Conservation (phyloP, 2,329 filamentous ascomycete genomes). For the Ascochyta koolunga region DNA sequence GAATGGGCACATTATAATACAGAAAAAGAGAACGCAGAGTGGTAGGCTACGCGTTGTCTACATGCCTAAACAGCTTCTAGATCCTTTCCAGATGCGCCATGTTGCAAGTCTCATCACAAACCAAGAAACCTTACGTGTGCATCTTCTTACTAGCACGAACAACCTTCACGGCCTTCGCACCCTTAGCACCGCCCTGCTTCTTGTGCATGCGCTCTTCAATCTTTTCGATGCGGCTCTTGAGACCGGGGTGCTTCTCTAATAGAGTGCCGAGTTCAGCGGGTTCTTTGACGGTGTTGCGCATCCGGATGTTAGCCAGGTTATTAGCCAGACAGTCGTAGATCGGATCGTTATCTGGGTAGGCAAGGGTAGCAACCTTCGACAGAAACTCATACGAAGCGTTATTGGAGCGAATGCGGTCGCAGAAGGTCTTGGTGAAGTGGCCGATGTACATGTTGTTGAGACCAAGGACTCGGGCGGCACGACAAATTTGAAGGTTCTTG, state of each 20-base stretch:
- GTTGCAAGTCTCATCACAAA: too few relatives aligned
- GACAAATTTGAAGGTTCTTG: slow-evolving; percentile 34
- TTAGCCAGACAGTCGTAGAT: slow-evolving; percentile 38
- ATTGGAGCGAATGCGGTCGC: slow-evolving; percentile 33
- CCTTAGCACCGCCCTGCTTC: not conserved
- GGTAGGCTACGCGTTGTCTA: too few relatives aligned
- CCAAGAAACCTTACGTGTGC: too few relatives aligned
- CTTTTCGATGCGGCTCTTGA: slow-evolving; percentile 16
- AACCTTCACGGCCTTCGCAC: not conserved
- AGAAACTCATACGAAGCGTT: slow-evolving; percentile 22
- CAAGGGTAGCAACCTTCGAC: slow-evolving; percentile 23
- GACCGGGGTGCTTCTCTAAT: slow-evolving; percentile 5
- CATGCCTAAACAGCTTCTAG: too few relatives aligned
- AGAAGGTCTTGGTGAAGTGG: slow-evolving; percentile 39
- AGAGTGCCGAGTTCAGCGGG: slow-evolving; percentile 9
- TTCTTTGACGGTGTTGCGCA: not conserved
- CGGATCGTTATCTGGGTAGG: slow-evolving; percentile 30
- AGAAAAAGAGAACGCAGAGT: too few relatives aligned
- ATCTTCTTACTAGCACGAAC: not conserved
- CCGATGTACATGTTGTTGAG: slow-evolving; percentile 38
- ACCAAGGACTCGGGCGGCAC: slow-evolving; percentile 31
- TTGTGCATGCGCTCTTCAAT: slow-evolving; percentile 15
- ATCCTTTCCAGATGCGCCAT: too few relatives aligned
- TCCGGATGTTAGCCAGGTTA: slow-evolving; percentile 26
- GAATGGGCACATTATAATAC: too few relatives aligned